These are phyloP conservation scores for Atalantia buxifolia DNA, from an alignment of 345 rosid genomes.

Conservation along the genomic window DNA sequence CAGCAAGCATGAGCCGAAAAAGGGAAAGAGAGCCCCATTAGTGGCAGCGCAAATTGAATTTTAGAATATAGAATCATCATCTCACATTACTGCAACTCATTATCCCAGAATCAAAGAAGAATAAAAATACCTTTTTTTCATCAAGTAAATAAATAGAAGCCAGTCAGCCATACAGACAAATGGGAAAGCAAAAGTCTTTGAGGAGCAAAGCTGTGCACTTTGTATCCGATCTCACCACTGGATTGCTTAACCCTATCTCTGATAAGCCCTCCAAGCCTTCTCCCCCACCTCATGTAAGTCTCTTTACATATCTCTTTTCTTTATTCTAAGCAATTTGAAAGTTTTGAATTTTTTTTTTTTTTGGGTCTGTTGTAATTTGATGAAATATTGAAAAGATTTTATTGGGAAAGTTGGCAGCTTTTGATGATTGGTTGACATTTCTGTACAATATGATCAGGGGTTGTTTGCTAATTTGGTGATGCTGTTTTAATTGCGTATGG, in stretches of 20 bases:
- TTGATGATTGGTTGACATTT: neutral
- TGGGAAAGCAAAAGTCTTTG: constrained; percentile 70
- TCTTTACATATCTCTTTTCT: constrained; percentile 4
- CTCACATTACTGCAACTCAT: no score
- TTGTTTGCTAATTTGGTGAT: neutral
- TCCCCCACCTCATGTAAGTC: constrained; percentile 30
- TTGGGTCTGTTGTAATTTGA: neutral
- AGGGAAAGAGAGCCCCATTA: no score
- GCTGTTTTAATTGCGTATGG: neutral
- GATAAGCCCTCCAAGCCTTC: constrained; percentile 61
- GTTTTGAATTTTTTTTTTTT: neutral
- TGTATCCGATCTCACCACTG: constrained; percentile 93
- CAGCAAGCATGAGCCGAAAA: no score
- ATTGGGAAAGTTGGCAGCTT: neutral
- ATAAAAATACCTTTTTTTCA: no score
- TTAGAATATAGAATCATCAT: no score
- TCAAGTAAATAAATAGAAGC: neutral
- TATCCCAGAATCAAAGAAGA: no score
- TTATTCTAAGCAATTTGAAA: neutral
- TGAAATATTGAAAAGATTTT: neutral
- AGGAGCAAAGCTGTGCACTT: constrained; percentile 92
- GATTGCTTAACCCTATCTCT: constrained; percentile 87
- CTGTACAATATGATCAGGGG: neutral
- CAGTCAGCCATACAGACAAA: neutral
- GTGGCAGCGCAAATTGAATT: no score